Conservation (phyloP, 352 stramenopile genomes). For the Phytophthora pseudosyringae region DNA sequence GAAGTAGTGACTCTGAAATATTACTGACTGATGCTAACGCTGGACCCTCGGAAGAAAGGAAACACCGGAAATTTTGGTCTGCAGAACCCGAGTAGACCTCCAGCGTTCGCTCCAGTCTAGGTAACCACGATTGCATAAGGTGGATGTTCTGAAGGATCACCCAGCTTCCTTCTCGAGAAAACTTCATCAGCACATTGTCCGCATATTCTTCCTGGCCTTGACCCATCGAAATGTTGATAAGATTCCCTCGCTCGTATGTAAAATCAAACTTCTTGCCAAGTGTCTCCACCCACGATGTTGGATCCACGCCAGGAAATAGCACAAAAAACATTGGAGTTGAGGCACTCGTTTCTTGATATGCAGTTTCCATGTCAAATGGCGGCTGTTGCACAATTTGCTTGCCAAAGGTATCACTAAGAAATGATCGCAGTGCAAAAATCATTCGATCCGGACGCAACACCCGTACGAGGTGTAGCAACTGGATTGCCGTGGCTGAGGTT, state of each 20-base stretch:
- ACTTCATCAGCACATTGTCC: conserved; percentile 72
- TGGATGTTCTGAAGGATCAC: conserved; percentile 93
- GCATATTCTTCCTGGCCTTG: conserved; percentile 86
- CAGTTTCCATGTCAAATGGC: conserved; percentile 86
- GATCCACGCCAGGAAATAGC: conserved; percentile 92
- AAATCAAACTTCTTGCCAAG: conserved; percentile 86
- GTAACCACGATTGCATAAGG: conserved; percentile 92
- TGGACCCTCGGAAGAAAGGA: conserved; percentile 93
- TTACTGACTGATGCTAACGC: conserved; percentile 86
- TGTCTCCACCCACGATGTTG: conserved; percentile 82
- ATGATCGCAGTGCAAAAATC: conserved; percentile 70
- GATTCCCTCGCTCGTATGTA: conserved; percentile 76
- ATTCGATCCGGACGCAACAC: conserved; percentile 88
- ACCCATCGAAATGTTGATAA: conserved; percentile 91
- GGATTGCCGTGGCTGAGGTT: conserved; percentile 44
- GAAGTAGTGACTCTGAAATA: conserved; percentile 85
- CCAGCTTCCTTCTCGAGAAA: conserved; percentile 84
- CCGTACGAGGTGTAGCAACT: conserved; percentile 82
- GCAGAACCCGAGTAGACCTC: conserved; percentile 82
- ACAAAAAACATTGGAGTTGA: conserved; percentile 94
- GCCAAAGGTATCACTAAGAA: conserved; percentile 64
- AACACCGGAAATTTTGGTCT: conserved; percentile 95
- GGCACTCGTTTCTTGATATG: conserved; percentile 90
- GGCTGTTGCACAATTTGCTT: conserved; percentile 80
- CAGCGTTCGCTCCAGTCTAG: conserved; percentile 79